Evolutionary conservation across 345 rosid species (phyloP).

Genomic region (Eucalyptus marginata): DNA sequence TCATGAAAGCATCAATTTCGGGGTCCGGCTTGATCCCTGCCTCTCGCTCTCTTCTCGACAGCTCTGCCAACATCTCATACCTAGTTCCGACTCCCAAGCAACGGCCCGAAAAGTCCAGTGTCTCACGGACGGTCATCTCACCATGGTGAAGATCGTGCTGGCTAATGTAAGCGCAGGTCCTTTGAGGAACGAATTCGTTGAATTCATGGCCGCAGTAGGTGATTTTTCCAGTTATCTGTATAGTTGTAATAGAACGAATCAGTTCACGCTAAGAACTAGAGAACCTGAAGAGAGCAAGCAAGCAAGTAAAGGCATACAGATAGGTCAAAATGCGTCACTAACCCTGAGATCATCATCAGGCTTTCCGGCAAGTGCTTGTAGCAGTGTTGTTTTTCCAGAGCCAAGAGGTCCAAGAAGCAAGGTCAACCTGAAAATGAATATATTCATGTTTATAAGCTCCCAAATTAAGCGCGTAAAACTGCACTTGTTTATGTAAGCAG

Average conservation of each 20-base stretch:
- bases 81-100: constrained; percentile 30
- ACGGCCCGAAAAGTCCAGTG: constrained; percentile 23
- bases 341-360: constrained; percentile 13
- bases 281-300: neutral
- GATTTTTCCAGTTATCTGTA: constrained; percentile 16
- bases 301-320: neutral
- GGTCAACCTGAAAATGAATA: constrained; percentile 9
- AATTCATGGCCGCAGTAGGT: constrained; percentile 36
- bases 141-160: constrained; percentile 30
- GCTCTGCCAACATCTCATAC: constrained; percentile 14
- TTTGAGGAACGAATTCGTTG: constrained; percentile 30
- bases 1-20: constrained; percentile 19
- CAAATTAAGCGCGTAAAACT: neutral
- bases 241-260: neutral
- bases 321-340: neutral
- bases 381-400: constrained; percentile 24
- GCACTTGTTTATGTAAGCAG: neutral
- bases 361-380: constrained; percentile 25
- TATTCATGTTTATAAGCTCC: neutral
- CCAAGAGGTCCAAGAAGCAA: constrained; percentile 33
- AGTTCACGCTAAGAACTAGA: neutral
- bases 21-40: constrained; percentile 27
- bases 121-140: constrained; percentile 32
- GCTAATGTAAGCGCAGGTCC: constrained; percentile 30
- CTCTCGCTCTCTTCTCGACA: constrained; percentile 24